phyloP scores from a whole-genome alignment of 192 early-diverging fungal species.

The Oehlia diaphana region DNA sequence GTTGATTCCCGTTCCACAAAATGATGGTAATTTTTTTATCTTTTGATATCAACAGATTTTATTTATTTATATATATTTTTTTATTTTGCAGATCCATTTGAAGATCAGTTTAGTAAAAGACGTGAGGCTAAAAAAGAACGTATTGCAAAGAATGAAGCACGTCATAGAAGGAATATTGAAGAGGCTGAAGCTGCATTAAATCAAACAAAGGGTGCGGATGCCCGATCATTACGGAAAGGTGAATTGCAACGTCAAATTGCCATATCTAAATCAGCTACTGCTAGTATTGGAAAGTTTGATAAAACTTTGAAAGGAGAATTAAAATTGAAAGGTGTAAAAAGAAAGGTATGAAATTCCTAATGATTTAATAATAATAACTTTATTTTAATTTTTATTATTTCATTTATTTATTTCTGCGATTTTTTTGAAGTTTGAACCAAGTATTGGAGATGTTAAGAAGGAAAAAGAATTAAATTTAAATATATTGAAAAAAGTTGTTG shows the following conservation, averaged over 20 bases:
- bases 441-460: slow-evolving; percentile 57
- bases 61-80: slow-evolving; percentile 11
- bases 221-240: slow-evolving; percentile 63
- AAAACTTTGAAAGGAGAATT: slow-evolving; percentile 75
- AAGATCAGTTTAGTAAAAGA: slow-evolving; percentile 80
- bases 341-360: slow-evolving; percentile 41
- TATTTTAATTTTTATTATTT: not conserved
- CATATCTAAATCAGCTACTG: slow-evolving; percentile 81
- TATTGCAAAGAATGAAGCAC: slow-evolving; percentile 84
- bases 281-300: slow-evolving; percentile 93
- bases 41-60: not conserved
- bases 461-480: slow-evolving; percentile 72
- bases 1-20: slow-evolving; percentile 89
- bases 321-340: slow-evolving; percentile 78
- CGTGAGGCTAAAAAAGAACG: slow-evolving; percentile 87
- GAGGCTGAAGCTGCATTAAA: slow-evolving; percentile 64
- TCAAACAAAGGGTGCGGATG: slow-evolving; percentile 53
- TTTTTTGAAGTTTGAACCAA: slow-evolving; percentile 57
- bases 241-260: slow-evolving; percentile 73
- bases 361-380: not conserved
- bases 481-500: slow-evolving; percentile 68
- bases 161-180: slow-evolving; percentile 82
- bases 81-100: slow-evolving; percentile 65
- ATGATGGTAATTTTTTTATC: slow-evolving; percentile 35
- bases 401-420: not conserved